These are phyloP conservation scores for Pyrenochaeta sp. DNA, from an alignment of 2,329 filamentous ascomycete species.

Conservation along the genomic window DNA sequence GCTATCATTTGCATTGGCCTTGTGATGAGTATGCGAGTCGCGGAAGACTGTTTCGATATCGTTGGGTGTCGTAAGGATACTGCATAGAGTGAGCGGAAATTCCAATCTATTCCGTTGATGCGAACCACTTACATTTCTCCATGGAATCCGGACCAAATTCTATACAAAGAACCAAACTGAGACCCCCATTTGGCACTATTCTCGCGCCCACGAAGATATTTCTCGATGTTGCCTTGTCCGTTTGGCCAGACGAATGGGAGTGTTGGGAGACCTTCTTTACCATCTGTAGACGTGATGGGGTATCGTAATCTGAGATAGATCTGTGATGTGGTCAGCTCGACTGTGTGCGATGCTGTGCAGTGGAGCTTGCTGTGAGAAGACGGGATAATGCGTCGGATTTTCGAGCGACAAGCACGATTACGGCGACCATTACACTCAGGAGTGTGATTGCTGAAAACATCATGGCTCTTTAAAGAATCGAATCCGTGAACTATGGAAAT, in stretches of 20 bases:
- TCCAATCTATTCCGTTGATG: not conserved
- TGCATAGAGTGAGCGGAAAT: not conserved
- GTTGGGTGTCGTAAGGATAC: conserved; percentile 18
- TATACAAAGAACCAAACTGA: conserved; percentile 49
- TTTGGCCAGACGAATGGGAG: conserved; percentile 29
- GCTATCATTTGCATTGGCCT: conserved; percentile 54
- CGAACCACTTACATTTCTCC: conserved; percentile 49
- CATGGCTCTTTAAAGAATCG: not conserved
- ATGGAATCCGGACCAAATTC: conserved; percentile 45
- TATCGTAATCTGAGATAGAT: conserved; percentile 5
- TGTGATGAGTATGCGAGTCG: conserved; percentile 56
- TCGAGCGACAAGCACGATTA: not conserved
- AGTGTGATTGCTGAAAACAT: not conserved
- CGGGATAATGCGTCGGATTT: conserved; percentile 2
- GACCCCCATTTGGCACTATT: conserved; percentile 46
- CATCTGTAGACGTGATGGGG: conserved; percentile 14
- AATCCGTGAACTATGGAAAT: not conserved
- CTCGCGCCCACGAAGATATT: conserved; percentile 51
- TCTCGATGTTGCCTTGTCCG: conserved; percentile 48
- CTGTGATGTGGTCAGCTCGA: not conserved
- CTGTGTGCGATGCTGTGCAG: not conserved
- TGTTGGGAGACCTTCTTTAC: conserved; percentile 7
- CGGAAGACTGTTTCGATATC: conserved; percentile 45
- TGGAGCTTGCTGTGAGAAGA: conserved; percentile 2
- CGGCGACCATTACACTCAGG: not conserved